phyloP scores from a whole-genome alignment of 177 flowering plant species.

The Tripterygium wilfordii region DNA sequence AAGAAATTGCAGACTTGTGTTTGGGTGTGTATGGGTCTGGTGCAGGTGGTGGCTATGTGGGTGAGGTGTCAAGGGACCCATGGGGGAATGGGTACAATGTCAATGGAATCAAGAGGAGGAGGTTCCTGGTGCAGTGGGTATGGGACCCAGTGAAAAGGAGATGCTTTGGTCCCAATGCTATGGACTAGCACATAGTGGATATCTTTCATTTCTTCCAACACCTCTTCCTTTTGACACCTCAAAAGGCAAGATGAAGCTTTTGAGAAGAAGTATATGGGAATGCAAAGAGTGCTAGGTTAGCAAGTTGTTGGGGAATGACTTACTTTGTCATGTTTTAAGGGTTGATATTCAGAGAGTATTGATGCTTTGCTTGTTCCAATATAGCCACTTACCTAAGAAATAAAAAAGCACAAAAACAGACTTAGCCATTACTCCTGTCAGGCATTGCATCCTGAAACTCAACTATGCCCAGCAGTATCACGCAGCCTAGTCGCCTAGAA shows the following conservation, averaged over 20 bases:
- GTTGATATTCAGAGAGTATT: too few species aligned
- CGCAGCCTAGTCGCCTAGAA: too few species aligned
- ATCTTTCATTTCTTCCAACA: background rate
- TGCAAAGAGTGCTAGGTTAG: too few species aligned
- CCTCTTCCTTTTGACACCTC: background rate
- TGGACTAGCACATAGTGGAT: constrained; percentile 18
- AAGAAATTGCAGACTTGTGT: constrained; percentile 66
- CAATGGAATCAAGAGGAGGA: constrained; percentile 52
- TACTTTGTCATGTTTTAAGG: too few species aligned
- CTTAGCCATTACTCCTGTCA: too few species aligned
- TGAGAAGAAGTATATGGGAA: background rate
- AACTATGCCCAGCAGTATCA: too few species aligned
- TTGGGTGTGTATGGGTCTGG: constrained; percentile 61
- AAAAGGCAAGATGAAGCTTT: background rate
- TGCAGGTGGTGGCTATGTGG: constrained; percentile 58
- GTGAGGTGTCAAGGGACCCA: constrained; percentile 31
- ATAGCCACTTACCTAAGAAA: too few species aligned
- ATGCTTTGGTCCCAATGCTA: constrained; percentile 70
- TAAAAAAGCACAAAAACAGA: too few species aligned
- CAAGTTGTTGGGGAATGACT: too few species aligned
- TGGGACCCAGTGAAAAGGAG: constrained; percentile 41
- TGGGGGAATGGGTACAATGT: constrained; percentile 44
- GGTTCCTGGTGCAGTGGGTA: constrained; percentile 59
- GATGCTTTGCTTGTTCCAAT: too few species aligned
- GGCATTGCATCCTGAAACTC: too few species aligned